Conservation (phyloP, 108 stramenopile species). For the Nannochloropsis oceanica region DNA sequence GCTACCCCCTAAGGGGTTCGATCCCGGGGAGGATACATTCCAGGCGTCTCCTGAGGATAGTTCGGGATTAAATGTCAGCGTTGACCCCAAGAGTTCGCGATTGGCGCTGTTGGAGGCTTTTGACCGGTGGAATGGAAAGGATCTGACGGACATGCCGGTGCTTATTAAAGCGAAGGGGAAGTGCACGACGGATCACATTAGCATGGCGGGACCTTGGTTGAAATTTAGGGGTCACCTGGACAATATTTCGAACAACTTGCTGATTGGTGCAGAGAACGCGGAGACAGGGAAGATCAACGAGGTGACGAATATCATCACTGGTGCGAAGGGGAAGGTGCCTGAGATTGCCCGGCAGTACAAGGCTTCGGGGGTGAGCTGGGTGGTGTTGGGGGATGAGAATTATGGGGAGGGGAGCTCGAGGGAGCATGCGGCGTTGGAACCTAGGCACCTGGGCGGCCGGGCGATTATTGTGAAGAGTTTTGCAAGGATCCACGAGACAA, state of each 20-base stretch:
- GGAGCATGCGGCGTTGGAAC: conserved; percentile 41
- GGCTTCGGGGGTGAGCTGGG: conserved; percentile 35
- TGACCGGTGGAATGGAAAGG: conserved; percentile 30
- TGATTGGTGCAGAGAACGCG: conserved; percentile 37
- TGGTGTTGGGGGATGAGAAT: conserved; percentile 42
- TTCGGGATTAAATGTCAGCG: conserved; percentile 9
- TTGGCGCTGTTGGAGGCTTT: conserved; percentile 37
- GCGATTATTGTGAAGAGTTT: conserved; percentile 35
- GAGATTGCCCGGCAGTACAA: conserved; percentile 36
- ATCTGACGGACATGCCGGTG: conserved; percentile 32
- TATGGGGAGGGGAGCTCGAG: conserved; percentile 42
- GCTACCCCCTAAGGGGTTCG: conserved; percentile 36
- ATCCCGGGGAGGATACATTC: conserved; percentile 40
- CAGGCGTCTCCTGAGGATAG: conserved; percentile 29
- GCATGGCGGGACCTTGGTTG: conserved; percentile 43
- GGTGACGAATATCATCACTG: conserved; percentile 30
- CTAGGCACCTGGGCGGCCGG: conserved; percentile 33
- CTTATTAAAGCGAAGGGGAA: conserved; percentile 44
- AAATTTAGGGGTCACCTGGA: conserved; percentile 43
- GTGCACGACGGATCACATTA: conserved; percentile 45
- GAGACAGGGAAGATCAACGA: conserved; percentile 41
- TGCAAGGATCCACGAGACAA: conserved; percentile 44
- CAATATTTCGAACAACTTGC: conserved; percentile 44
- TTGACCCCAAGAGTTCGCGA: conserved; percentile 28
- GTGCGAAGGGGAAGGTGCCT: conserved; percentile 7